Conservation (phyloP, 1,284 basidiomycete genomes). For the Naganishia cerealis region DNA sequence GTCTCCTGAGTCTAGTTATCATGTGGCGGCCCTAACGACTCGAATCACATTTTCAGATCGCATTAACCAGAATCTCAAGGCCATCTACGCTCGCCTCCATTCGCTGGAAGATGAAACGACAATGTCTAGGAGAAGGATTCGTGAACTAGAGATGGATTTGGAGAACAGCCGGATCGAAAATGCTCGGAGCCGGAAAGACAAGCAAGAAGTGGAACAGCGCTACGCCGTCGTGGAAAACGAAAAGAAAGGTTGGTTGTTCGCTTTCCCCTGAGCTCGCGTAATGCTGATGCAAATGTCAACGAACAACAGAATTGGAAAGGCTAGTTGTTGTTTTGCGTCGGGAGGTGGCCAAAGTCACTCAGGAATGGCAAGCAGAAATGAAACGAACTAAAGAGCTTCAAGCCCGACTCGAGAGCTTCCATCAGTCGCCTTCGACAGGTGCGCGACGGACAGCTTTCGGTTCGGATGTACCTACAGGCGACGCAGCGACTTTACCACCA, state of each 20-base stretch:
- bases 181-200: constrained; percentile 60
- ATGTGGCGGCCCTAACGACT: too few relatives aligned
- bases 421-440: neutral
- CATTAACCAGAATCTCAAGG: constrained; percentile 39
- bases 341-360: constrained; percentile 22
- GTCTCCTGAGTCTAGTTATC: constrained; percentile 16
- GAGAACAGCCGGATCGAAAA: constrained; percentile 45
- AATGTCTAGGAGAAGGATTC: constrained; percentile 70
- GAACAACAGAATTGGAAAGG: constrained; percentile 22
- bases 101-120: constrained; percentile 74
- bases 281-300: neutral
- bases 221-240: constrained; percentile 21
- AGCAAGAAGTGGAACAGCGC: constrained; percentile 57
- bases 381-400: constrained; percentile 17
- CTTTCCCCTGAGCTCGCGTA: neutral
- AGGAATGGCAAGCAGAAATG: constrained; percentile 28
- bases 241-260: constrained; percentile 28
- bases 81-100: constrained; percentile 46
- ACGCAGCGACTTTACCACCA: neutral
- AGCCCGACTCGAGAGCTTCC: constrained; percentile 2
- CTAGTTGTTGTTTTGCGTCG: constrained; percentile 24
- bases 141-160: constrained; percentile 77
- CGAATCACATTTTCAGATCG: neutral
- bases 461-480: neutral
- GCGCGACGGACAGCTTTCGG: neutral